Evolutionary conservation across 257 asterid genomes (phyloP), one percentile per base, ranked within the genome.

Genomic region (Nicotiana tabacum): DNA sequence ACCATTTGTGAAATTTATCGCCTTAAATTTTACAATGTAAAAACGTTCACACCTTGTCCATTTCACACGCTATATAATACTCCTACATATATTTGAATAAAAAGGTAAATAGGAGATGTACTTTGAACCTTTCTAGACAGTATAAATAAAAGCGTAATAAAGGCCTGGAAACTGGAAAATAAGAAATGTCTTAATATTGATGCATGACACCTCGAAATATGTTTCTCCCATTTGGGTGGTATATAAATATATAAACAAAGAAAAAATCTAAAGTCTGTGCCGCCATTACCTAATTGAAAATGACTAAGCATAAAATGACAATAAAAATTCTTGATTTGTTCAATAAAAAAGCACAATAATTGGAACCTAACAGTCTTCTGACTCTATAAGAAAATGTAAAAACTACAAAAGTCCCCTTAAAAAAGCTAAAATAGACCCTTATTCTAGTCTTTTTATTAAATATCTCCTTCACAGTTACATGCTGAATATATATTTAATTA

Each of bases 321-420:
- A 32, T 78, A 32, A 55, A 77, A 9, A 56, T 39, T 85, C 82
- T 83, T 64, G 56, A 66, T 66, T 80, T 83, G 57, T 82, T 77
- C 70, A 83, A 80, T 87, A 17, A 67, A 72, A 24, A 60, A 30
- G 83, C 67, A 29, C 91, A 87, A 90, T 90, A 81, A 91, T 92
- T 90, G 92, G 92, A 70, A 76, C 86, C 83, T 68, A 24, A 43
- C 43, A 76, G 32, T 81, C 79, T 69, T 55, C 66, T 53, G 66
- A 60, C 77, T 79, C 70, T 53, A 82, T 84, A 62, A 27, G 21
- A 46, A 61, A 60, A 83, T 83, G 85, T 84, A 84, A 88, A 84
- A 90, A 85, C 12, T 8, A 33, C 57, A 9, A 83, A 74, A 65
- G 79, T 74, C 77, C 83, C 82, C 68, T 78, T 33, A 1, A 33